These are phyloP conservation scores for Beauveria caledonica DNA, from an alignment of 2,329 filamentous ascomycete genomes.

Conservation along the genomic window DNA sequence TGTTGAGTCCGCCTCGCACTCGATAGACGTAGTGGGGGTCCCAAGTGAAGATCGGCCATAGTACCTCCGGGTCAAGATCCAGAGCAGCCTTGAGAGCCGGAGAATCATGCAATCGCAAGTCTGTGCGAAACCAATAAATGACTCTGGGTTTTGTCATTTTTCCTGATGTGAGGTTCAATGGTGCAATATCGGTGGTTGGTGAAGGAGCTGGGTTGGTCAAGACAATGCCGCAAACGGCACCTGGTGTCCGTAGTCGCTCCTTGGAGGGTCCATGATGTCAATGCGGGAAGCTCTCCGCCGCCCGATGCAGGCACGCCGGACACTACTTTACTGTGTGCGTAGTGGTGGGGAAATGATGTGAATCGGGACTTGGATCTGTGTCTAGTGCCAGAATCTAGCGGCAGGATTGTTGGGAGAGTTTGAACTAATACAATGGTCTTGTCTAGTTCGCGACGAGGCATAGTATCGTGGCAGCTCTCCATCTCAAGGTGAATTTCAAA, in stretches of 20 bases:
- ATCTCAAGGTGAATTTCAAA: no score
- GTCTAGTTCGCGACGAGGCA: no score
- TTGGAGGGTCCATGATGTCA: constrained; percentile 14
- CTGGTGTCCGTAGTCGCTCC: neutral
- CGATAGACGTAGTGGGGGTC: constrained; percentile 73
- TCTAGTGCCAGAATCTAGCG: no score
- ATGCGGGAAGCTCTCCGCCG: neutral
- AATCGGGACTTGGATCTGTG: no score
- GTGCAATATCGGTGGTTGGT: neutral
- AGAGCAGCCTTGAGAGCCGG: constrained; percentile 65
- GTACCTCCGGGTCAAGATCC: constrained; percentile 56
- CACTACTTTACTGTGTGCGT: neutral
- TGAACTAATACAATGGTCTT: no score
- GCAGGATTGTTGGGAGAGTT: no score
- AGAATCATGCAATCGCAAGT: constrained; percentile 69
- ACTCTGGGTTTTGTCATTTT: constrained; percentile 37
- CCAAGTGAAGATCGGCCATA: constrained; percentile 75
- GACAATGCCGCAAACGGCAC: neutral
- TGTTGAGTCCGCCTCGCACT: constrained; percentile 60
- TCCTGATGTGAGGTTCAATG: no score
- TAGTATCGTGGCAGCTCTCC: no score
- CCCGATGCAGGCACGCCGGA: neutral
- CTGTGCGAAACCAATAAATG: constrained; percentile 73
- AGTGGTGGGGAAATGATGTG: no score
- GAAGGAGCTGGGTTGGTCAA: neutral